Evolutionary conservation across 2,329 filamentous ascomycete genomes (phyloP).

Genomic region (Diaporthe longicolla): DNA sequence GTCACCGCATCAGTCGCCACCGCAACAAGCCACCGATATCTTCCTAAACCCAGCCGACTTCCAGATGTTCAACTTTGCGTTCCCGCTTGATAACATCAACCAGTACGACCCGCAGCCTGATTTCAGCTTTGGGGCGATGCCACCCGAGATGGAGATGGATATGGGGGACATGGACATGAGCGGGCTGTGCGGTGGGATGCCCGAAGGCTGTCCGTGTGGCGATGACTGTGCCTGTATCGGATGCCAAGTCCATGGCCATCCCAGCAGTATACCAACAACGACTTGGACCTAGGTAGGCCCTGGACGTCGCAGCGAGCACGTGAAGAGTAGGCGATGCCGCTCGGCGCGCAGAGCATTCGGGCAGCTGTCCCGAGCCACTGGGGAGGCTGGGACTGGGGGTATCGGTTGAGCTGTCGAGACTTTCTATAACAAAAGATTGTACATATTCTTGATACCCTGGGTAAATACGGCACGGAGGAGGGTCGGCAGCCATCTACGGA

Average conservation of each 20-base stretch:
- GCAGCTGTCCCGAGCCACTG: too few relatives aligned
- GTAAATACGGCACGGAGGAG: conserved; percentile 32
- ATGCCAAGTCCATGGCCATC: conserved; percentile 65
- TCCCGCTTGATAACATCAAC: conserved; percentile 30
- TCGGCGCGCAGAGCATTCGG: not conserved
- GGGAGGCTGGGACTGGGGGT: too few relatives aligned
- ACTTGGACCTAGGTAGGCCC: conserved; percentile 19
- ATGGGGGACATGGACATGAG: conserved; percentile 36
- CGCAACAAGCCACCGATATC: conserved; percentile 39
- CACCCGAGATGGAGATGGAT: conserved; percentile 35
- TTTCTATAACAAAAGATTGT: conserved; percentile 4
- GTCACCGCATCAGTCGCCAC: conserved; percentile 40
- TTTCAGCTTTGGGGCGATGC: conserved; percentile 67
- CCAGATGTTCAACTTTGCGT: conserved; percentile 43
- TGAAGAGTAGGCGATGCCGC: not conserved
- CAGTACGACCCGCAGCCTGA: conserved; percentile 56
- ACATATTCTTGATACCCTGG: conserved; percentile 41
- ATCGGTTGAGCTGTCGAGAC: not conserved
- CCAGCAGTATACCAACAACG: not conserved
- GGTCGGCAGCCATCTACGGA: conserved; percentile 2
- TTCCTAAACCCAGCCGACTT: conserved; percentile 43
- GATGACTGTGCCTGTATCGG: conserved; percentile 72
- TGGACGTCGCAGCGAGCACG: not conserved
- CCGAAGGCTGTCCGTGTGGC: conserved; percentile 65
- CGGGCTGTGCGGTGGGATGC: conserved; percentile 39